These are phyloP conservation scores for Alternaria rosae DNA, from an alignment of 2,329 filamentous ascomycete species.

Conservation along the genomic window DNA sequence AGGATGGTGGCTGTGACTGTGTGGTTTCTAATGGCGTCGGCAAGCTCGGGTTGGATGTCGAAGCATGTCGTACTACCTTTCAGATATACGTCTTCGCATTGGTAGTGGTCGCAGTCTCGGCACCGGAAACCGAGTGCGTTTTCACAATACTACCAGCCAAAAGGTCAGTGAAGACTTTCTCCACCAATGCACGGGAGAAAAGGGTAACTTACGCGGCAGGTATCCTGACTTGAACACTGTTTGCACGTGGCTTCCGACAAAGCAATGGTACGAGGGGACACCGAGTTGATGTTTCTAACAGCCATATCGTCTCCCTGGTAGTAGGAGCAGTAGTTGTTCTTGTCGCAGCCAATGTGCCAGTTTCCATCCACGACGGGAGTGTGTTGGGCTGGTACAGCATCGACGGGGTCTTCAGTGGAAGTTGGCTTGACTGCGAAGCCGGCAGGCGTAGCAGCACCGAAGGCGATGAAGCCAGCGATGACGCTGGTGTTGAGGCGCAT, in stretches of 20 bases:
- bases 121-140: not conserved
- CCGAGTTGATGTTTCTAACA: not conserved
- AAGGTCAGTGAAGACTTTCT: not conserved
- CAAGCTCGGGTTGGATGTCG: not conserved
- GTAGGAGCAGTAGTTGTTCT: constrained; percentile 12
- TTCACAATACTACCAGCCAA: not conserved
- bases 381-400: not conserved
- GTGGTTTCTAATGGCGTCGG: not conserved
- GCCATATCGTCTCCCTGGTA: not conserved
- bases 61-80: not conserved
- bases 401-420: not conserved
- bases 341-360: constrained; percentile 18
- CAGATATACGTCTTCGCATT: not conserved
- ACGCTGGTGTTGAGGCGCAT: constrained; percentile 18
- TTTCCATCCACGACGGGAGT: not conserved
- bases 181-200: not conserved
- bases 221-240: not conserved
- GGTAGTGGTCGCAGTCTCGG: not conserved
- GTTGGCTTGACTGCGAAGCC: not conserved
- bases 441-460: constrained; percentile 13
- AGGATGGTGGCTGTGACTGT: not conserved
- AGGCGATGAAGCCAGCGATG: constrained; percentile 18
- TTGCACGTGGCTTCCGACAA: not conserved
- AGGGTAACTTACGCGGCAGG: not conserved
- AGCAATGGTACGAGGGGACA: not conserved